Conservation (phyloP, 768 basidiomycete species). For the Mycena rebaudengoi region DNA sequence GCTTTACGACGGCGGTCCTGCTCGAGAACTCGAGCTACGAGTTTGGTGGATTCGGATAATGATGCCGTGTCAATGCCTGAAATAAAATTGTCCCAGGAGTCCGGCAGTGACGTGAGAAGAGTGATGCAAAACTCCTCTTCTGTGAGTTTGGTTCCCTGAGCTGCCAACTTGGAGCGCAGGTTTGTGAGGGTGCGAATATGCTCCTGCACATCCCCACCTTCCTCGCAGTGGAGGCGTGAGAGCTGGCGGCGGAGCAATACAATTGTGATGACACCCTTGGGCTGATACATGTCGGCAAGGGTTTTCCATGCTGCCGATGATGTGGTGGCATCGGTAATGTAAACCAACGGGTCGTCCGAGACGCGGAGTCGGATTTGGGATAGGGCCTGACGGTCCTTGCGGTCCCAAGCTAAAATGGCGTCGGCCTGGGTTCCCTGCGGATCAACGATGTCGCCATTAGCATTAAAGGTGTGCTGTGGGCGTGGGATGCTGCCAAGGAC, state of each 20-base stretch:
- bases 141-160: conserved; percentile 28
- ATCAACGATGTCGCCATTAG: not conserved
- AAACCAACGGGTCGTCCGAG: conserved; percentile 31
- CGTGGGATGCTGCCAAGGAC: not conserved
- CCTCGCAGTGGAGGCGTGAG: conserved; percentile 35
- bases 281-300: conserved; percentile 38
- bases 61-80: conserved; percentile 28
- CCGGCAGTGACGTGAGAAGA: conserved; percentile 41
- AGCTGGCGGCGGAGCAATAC: conserved; percentile 35
- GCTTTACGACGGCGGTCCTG: conserved; percentile 27
- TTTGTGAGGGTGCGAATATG: conserved; percentile 38
- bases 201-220: conserved; percentile 41
- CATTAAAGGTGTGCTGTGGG: not conserved
- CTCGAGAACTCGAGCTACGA: conserved; percentile 36
- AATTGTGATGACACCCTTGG: conserved; percentile 36
- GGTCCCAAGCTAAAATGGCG: not conserved
- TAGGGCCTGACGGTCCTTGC: conserved; percentile 40
- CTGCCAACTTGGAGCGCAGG: conserved; percentile 31
- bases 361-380: conserved; percentile 36
- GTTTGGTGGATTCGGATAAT: conserved; percentile 23
- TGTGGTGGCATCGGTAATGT: conserved; percentile 35
- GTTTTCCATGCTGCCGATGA: conserved; percentile 38
- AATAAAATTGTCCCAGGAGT: conserved; percentile 44
- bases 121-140: conserved; percentile 42
- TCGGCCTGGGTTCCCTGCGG: conserved; percentile 2